These are phyloP conservation scores for Rehmannia glutinosa DNA, from an alignment of 257 asterid species.

Conservation along the genomic window DNA sequence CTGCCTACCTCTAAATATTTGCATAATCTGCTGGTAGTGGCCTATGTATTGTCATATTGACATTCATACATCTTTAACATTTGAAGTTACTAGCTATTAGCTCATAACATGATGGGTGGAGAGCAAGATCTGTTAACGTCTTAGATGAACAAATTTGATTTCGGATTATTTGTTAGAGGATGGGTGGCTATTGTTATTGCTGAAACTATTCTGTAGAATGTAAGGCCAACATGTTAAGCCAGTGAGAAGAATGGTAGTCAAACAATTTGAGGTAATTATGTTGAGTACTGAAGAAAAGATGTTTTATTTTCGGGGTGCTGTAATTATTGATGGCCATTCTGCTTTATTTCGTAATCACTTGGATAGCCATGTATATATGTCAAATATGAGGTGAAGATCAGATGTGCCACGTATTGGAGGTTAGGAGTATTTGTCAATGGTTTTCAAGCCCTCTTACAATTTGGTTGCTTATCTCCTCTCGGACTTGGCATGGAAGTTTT, in stretches of 20 bases:
- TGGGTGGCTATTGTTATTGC: constrained; percentile 18
- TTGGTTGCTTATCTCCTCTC: constrained; percentile 19
- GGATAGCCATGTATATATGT: constrained; percentile 10
- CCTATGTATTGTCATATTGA: constrained; percentile 10
- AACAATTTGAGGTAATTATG: constrained; percentile 17
- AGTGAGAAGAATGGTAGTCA: constrained; percentile 16
- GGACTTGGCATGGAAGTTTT: constrained; percentile 22
- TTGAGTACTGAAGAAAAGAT: constrained; percentile 19
- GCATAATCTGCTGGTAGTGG: constrained; percentile 22
- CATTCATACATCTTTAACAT: constrained; percentile 17
- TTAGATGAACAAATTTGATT: constrained; percentile 17
- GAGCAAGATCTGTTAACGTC: constrained; percentile 27
- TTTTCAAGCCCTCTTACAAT: constrained; percentile 14
- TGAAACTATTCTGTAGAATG: constrained; percentile 15
- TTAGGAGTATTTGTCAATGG: background rate
- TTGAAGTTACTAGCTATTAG: constrained; percentile 27
- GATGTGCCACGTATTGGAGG: constrained; percentile 17
- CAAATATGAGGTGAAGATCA: constrained; percentile 19
- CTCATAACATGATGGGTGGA: constrained; percentile 28
- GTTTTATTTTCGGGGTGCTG: constrained; percentile 1
- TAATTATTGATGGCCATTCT: constrained; percentile 23
- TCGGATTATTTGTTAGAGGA: constrained; percentile 15
- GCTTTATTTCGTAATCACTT: constrained; percentile 11
- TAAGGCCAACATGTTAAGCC: constrained; percentile 15
- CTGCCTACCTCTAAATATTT: constrained; percentile 12